Percentiles rank a stretch among this genome's conserved stretches.
Evolutionary conservation across 495 filamentous ascomycete species (phyloP).

Genomic region (Hypoxylon rickii): DNA sequence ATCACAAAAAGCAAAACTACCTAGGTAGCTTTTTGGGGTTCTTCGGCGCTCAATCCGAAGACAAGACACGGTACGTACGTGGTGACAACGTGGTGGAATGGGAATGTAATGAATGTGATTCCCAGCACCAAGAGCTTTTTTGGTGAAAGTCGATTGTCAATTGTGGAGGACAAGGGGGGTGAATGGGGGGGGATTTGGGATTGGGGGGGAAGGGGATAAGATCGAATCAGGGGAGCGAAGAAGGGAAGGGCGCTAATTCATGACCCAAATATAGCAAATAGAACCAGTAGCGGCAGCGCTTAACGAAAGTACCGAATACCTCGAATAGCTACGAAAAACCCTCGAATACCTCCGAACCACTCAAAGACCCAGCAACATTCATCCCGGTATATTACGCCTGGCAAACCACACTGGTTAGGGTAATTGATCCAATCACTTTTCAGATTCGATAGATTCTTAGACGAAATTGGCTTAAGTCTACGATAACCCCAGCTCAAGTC

Average conservation of each 20-base stretch:
- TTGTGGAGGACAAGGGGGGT: conserved; percentile 18
- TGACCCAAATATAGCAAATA: conserved; percentile 35
- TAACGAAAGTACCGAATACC: conserved; percentile 37
- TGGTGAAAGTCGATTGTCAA: conserved; percentile 12
- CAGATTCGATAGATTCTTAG: conserved; percentile 14
- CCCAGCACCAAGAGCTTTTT: neutral
- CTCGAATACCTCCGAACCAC: conserved; percentile 27
- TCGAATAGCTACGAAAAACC: no score
- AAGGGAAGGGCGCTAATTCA: conserved; percentile 34
- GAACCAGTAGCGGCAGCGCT: conserved; percentile 36
- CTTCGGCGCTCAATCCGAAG: conserved; percentile 17
- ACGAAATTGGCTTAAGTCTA: conserved; percentile 24
- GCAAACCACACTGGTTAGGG: conserved; percentile 25
- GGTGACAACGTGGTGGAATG: no score
- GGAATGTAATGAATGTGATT: no score
- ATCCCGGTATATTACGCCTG: conserved; percentile 34
- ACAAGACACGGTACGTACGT: no score
- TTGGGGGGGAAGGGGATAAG: neutral
- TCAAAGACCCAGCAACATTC: conserved; percentile 15
- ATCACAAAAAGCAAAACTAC: conserved; percentile 8
- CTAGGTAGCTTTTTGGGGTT: neutral
- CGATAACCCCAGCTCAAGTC: conserved; percentile 21
- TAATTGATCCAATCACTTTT: conserved; percentile 16
- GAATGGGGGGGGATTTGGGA: neutral
- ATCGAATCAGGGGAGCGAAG: conserved; percentile 31